These are phyloP conservation scores for Francoa sonchifolia DNA, from an alignment of 441 rosid genomes.

Conservation along the genomic window DNA sequence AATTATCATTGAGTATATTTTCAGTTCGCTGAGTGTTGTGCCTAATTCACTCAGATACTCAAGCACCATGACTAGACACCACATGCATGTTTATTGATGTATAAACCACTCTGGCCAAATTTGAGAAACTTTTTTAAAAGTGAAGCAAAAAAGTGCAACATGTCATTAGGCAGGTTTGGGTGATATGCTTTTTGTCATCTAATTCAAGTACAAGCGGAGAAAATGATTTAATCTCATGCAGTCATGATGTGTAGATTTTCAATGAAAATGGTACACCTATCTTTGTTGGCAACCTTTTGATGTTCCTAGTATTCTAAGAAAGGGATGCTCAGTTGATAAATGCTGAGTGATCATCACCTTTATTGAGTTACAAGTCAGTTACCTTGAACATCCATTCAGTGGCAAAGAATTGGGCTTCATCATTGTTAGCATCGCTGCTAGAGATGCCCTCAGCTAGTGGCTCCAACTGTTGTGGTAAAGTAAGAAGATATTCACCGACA, in stretches of 20 bases:
- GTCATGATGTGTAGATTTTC: too few relatives aligned
- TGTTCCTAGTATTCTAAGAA: not conserved
- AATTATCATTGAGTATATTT: too few relatives aligned
- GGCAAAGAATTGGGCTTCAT: conserved; percentile 89
- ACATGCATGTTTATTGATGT: too few relatives aligned
- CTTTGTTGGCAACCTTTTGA: not conserved
- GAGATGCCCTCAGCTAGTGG: conserved; percentile 97
- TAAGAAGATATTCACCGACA: conserved; percentile 93
- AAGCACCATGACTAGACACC: too few relatives aligned
- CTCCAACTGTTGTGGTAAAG: conserved; percentile 96
- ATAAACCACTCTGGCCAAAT: too few relatives aligned
- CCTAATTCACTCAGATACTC: too few relatives aligned
- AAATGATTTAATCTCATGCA: too few relatives aligned
- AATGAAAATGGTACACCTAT: too few relatives aligned
- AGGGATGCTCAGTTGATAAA: not conserved
- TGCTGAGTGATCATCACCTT: too few relatives aligned
- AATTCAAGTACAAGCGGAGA: not conserved
- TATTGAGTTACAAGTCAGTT: conserved; percentile 5
- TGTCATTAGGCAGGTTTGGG: not conserved
- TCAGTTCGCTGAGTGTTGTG: too few relatives aligned
- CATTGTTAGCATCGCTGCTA: conserved; percentile 55
- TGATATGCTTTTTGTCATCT: not conserved
- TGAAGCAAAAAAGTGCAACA: too few relatives aligned
- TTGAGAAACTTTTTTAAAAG: too few relatives aligned
- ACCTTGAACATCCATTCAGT: conserved; percentile 99